phyloP scores from a whole-genome alignment of 2,329 filamentous ascomycete species.

The Juglanconis juglandina region DNA sequence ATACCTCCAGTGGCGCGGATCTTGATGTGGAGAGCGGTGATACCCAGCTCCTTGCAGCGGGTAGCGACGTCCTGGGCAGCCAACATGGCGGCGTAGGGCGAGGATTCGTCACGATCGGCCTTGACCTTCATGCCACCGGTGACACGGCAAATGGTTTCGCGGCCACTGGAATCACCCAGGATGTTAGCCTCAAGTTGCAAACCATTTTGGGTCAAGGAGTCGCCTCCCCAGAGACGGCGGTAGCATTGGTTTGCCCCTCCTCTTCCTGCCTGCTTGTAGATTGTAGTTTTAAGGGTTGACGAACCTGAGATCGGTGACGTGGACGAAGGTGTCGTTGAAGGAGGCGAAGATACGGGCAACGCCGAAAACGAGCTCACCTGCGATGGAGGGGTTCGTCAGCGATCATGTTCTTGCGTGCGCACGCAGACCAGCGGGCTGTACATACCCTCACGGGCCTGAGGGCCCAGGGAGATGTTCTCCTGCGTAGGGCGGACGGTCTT shows the following conservation, averaged over 20 bases:
- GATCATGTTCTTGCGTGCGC: background rate
- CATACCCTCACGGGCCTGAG: conserved; percentile 92
- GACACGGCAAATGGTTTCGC: conserved; percentile 99
- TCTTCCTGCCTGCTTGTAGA: conserved; percentile 8
- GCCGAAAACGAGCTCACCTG: conserved; percentile 95
- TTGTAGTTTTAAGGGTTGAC: conserved; percentile 34
- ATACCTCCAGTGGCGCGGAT: conserved; percentile 97
- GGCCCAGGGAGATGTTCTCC: conserved; percentile 98
- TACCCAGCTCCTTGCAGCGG: conserved; percentile 70
- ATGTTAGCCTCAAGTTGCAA: conserved; percentile 52
- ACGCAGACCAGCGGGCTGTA: conserved; percentile 20
- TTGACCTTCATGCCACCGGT: conserved; percentile 99
- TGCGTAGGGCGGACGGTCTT: conserved; percentile 70
- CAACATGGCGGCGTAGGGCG: conserved; percentile 99
- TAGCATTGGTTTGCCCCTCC: background rate
- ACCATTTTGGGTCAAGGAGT: conserved; percentile 5
- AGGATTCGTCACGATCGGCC: conserved; percentile 99
- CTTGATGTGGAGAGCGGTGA: conserved; percentile 99
- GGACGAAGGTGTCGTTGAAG: conserved; percentile 92
- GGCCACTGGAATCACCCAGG: conserved; percentile 78
- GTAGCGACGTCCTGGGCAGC: conserved; percentile 96
- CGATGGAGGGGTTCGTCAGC: conserved; percentile 22
- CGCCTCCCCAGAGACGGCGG: background rate
- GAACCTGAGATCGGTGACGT: conserved; percentile 98
- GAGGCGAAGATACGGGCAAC: conserved; percentile 98